Evolutionary conservation across 2,329 filamentous ascomycete species (phyloP), one percentile per base, ranked within the genome.

Genomic region (Trichoderma sp.): DNA sequence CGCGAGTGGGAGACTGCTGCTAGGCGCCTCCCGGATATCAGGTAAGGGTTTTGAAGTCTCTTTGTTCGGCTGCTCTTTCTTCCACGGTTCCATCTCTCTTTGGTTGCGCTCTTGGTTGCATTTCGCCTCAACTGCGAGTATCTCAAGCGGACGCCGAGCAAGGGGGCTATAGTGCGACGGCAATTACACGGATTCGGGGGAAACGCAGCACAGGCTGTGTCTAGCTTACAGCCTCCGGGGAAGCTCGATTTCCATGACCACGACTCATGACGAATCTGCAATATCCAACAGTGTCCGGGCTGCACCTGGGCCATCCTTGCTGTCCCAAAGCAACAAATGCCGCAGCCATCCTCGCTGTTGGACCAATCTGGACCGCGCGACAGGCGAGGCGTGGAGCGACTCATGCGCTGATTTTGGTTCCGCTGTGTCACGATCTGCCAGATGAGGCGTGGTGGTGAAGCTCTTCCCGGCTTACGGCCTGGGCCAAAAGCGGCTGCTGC

Each of bases 311-410:
- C 46, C 21, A 28, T 37, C 24, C 60, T 26, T 39, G 46, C 60
- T 37, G 46, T 49, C 49, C 21, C 51, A 34, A 54, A 54, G 10
- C 55, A 30, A 49, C 34, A 21, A 61, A 55, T 61, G 66, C 66
- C 59, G 66, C 59, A 58, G 16, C 52, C 56, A 56, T 64, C 59
- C 66, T 34, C 26, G 28, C n/a, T 34, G 52, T 13, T 32, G 39
- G 59, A 64, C 66, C 59, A 64, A 52, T 32, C 56, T 49, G 30
- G 18, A 60, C 28, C 49, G 46, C 60, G 24, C 51, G 30, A 46
- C 56, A 30, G 56, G 60, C 30, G 65, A 63, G 37, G 43, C 66
- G 66, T 68, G 66, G 59, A 68, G 55, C 65, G 65, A 56, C 21
- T 39, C 59, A 59, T 64, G 66, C 66, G 66, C 59, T 32, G 51